phyloP scores from a whole-genome alignment of 2,329 filamentous ascomycete genomes.

The Aaosphaeria arxii region DNA sequence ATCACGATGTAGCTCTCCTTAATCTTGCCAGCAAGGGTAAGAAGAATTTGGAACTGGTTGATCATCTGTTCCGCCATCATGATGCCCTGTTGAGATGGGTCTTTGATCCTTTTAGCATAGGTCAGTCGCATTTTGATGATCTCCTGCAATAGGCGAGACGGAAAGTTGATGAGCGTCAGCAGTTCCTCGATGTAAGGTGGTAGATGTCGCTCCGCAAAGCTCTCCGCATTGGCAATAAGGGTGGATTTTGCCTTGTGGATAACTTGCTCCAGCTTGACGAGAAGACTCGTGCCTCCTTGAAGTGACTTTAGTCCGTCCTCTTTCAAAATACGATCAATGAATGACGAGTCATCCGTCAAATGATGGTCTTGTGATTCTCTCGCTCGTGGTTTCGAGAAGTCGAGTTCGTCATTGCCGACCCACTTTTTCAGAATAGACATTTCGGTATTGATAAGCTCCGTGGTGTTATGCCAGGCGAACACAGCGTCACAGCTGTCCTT shows the following conservation, averaged over 20 bases:
- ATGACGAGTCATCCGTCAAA: slow-evolving; percentile 84
- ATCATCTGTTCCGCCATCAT: slow-evolving; percentile 99
- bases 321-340: slow-evolving; percentile 91
- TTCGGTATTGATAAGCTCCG: slow-evolving; percentile 92
- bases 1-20: slow-evolving; percentile 85
- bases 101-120: slow-evolving; percentile 93
- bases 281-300: slow-evolving; percentile 80
- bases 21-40: slow-evolving; percentile 88
- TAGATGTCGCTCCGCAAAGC: slow-evolving; percentile 84
- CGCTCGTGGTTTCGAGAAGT: slow-evolving; percentile 76
- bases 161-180: slow-evolving; percentile 94
- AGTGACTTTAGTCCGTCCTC: slow-evolving; percentile 92
- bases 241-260: slow-evolving; percentile 93
- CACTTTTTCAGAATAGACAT: slow-evolving; percentile 87
- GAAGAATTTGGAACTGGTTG: slow-evolving; percentile 86
- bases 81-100: slow-evolving; percentile 84
- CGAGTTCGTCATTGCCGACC: slow-evolving; percentile 94
- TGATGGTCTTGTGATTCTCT: slow-evolving; percentile 68
- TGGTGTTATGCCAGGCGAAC: slow-evolving; percentile 95
- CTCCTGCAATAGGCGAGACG: slow-evolving; percentile 90
- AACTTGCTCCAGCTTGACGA: slow-evolving; percentile 77
- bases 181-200: slow-evolving; percentile 97
- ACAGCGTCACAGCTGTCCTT: slow-evolving; percentile 82
- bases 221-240: slow-evolving; percentile 78
- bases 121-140: slow-evolving; percentile 89